A percentile compares a stretch with the other conserved stretches of the same genome.
Conservation (phyloP, 2,329 filamentous ascomycete species). For the Allantophomopsis lycopodina region DNA sequence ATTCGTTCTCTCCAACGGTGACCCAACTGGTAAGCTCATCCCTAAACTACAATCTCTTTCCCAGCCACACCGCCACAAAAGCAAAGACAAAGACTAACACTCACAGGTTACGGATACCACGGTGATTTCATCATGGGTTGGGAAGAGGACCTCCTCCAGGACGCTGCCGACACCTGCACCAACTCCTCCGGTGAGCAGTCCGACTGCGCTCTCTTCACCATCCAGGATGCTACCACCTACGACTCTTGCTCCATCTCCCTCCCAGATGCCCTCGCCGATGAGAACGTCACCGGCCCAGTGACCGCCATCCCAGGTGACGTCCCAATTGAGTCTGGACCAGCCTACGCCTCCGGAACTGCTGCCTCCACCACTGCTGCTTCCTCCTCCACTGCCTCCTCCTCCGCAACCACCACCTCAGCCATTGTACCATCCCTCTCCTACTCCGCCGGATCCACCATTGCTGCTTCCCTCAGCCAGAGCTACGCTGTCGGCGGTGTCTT, state of each 20-base stretch:
- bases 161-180: conserved; percentile 64
- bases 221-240: conserved; percentile 44
- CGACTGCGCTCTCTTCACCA: conserved; percentile 64
- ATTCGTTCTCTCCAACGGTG: conserved; percentile 69
- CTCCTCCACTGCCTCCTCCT: conserved; percentile 7
- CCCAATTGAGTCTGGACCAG: conserved; percentile 29
- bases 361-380: conserved; percentile 4
- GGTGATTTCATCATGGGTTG: conserved; percentile 74
- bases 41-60: background rate
- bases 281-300: conserved; percentile 41
- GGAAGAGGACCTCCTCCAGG: conserved; percentile 54
- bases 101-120: conserved; percentile 58
- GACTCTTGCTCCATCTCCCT: conserved; percentile 49
- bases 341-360: conserved; percentile 15
- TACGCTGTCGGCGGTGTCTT: conserved; percentile 19
- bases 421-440: conserved; percentile 14
- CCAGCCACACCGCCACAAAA: conserved; percentile 2
- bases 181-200: conserved; percentile 51
- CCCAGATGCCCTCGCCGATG: conserved; percentile 37
- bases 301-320: conserved; percentile 53
- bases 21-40: conserved; percentile 46
- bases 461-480: conserved; percentile 4
- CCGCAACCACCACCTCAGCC: conserved; percentile 8
- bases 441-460: conserved; percentile 10
- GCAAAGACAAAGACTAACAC: background rate